Evolutionary conservation across 345 rosid genomes (phyloP).

Genomic region (Eucalyptus shirleyi): DNA sequence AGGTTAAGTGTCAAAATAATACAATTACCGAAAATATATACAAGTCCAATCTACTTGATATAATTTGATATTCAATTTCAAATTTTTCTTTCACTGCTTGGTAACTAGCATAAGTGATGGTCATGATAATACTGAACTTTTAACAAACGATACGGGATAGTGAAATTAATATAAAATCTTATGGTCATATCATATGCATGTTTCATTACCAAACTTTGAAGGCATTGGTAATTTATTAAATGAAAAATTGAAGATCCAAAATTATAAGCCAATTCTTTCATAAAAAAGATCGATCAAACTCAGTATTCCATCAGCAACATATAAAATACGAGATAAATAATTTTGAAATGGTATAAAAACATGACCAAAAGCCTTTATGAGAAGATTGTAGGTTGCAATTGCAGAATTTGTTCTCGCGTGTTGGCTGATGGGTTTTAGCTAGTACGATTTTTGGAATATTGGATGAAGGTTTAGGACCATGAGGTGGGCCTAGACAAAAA

Average conservation of each 20-base stretch:
- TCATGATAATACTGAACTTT: background rate
- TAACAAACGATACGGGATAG: fast-evolving
- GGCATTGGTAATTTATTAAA: background rate
- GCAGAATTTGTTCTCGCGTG: background rate
- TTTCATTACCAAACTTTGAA: background rate
- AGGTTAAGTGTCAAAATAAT: background rate
- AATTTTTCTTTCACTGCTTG: background rate
- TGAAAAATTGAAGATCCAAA: background rate
- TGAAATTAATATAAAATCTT: background rate
- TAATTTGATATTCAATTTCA: background rate
- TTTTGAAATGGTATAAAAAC: background rate
- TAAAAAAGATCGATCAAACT: background rate
- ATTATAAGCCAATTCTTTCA: background rate
- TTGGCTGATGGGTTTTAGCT: too few species aligned
- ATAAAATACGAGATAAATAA: background rate
- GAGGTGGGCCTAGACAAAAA: too few species aligned
- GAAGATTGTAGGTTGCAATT: background rate
- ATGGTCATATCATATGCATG: background rate
- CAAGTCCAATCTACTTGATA: background rate
- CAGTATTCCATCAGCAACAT: background rate
- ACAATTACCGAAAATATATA: background rate
- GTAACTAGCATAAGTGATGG: background rate
- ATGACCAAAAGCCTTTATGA: background rate
- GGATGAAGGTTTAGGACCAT: too few species aligned
- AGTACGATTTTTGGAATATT: too few species aligned